A percentile compares a stretch with the other conserved stretches of the same genome.
phyloP scores from a whole-genome alignment of 2,329 filamentous ascomycete genomes.

The Pyricularia grisea region DNA sequence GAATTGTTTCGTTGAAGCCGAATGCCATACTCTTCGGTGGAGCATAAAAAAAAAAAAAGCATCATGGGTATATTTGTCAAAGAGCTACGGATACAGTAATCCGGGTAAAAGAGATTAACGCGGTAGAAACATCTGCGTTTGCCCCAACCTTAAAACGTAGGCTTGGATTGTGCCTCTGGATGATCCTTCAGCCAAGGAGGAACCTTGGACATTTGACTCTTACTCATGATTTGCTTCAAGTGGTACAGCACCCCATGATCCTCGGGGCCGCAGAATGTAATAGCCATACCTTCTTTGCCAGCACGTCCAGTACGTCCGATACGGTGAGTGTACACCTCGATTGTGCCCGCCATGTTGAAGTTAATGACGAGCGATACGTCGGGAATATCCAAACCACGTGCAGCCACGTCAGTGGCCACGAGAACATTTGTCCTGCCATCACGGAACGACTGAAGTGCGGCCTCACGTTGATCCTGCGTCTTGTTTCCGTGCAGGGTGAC shows the following conservation, averaged over 20 bases:
- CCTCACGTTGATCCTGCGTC: constrained; percentile 95
- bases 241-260: constrained; percentile 90
- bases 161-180: constrained; percentile 83
- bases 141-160: constrained; percentile 23
- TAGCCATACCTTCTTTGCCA: constrained; percentile 90
- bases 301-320: constrained; percentile 96
- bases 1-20: background rate
- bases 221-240: constrained; percentile 88
- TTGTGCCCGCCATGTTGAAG: constrained; percentile 94
- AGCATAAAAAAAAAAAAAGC: background rate
- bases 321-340: constrained; percentile 94
- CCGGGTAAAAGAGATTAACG: background rate
- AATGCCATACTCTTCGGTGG: background rate
- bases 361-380: constrained; percentile 93
- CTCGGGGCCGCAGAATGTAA: constrained; percentile 89
- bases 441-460: constrained; percentile 76
- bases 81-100: background rate
- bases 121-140: background rate
- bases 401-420: constrained; percentile 91
- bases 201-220: constrained; percentile 79
- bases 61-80: background rate
- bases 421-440: constrained; percentile 75
- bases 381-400: constrained; percentile 93
- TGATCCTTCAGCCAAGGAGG: constrained; percentile 87
- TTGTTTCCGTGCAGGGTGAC: constrained; percentile 94